Evolutionary conservation across 1,284 basidiomycete species (phyloP).

Genomic region (Apiotrichum gamsii): DNA sequence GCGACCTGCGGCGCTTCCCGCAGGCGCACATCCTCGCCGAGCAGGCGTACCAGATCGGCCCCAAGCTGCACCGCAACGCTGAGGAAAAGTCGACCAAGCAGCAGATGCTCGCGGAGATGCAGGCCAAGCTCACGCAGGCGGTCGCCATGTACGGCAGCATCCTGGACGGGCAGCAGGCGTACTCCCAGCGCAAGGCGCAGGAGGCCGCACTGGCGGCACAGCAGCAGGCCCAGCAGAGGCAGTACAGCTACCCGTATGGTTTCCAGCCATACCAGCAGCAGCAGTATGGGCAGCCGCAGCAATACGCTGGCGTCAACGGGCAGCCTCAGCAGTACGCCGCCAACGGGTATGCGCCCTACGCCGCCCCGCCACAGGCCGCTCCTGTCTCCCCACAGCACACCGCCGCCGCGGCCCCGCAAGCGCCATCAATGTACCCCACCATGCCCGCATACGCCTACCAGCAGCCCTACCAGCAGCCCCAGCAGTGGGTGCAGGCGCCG

Average conservation of each 20-base stretch:
- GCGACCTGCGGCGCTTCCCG: slow-evolving; percentile 70
- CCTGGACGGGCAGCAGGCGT: slow-evolving; percentile 65
- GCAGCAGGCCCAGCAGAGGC: slow-evolving; percentile 24
- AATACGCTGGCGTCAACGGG: too few species aligned
- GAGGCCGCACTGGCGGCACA: slow-evolving; percentile 42
- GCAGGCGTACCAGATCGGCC: slow-evolving; percentile 71
- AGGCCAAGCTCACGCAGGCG: slow-evolving; percentile 83
- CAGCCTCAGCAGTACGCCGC: slow-evolving; percentile 26
- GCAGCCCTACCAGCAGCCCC: slow-evolving; percentile 16
- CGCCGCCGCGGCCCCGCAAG: not conserved
- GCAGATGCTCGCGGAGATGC: slow-evolving; percentile 81
- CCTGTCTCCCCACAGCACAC: slow-evolving; percentile 5
- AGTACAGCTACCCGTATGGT: slow-evolving; percentile 3
- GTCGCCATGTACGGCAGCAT: slow-evolving; percentile 84
- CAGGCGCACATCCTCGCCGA: slow-evolving; percentile 77
- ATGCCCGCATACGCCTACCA: slow-evolving; percentile 11
- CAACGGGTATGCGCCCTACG: slow-evolving; percentile 15
- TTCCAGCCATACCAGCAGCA: slow-evolving; percentile 9
- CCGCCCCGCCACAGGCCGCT: slow-evolving; percentile 7
- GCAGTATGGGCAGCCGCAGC: slow-evolving; percentile 5
- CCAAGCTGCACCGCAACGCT: slow-evolving; percentile 74
- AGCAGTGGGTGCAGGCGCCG: slow-evolving; percentile 4
- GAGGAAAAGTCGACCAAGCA: slow-evolving; percentile 85
- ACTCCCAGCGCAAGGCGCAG: slow-evolving; percentile 39
- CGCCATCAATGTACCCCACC: slow-evolving; percentile 7